A percentile compares a stretch with the other conserved stretches of the same genome.
Conservation (phyloP, 176 grass and related monocot genomes). For the Miscanthus lutarioriparius region DNA sequence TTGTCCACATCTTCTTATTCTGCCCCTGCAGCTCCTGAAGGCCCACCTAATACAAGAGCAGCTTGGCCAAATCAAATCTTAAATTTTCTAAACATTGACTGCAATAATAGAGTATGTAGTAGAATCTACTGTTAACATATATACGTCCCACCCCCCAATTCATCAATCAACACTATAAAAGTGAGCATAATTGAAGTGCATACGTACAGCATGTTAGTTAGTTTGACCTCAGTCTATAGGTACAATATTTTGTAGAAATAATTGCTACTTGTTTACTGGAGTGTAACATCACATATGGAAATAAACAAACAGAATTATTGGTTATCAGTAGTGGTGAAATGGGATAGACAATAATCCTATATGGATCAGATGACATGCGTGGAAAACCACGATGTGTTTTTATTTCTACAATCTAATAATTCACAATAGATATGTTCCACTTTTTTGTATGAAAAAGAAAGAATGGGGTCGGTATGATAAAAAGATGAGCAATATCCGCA, state of each 20-base stretch:
- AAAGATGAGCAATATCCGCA: neutral
- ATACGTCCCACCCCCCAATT: neutral
- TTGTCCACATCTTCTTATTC: neutral
- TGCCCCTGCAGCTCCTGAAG: neutral
- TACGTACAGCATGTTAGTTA: neutral
- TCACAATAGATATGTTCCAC: neutral
- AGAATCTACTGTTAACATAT: neutral
- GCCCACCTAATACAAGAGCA: neutral
- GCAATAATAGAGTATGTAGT: slow-evolving; percentile 21
- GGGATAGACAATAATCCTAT: neutral
- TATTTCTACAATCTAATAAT: neutral
- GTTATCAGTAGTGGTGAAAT: too few species aligned
- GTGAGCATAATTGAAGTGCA: slow-evolving; percentile 8
- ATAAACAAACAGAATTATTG: neutral
- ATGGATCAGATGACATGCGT: neutral
- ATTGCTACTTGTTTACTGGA: neutral
- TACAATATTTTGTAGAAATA: neutral
- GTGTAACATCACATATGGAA: neutral
- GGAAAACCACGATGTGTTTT: neutral
- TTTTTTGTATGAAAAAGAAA: neutral
- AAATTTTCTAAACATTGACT: neutral
- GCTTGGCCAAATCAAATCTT: too few species aligned
- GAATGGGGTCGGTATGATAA: neutral
- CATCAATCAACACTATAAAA: neutral
- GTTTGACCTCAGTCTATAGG: neutral